Evolutionary conservation across 2,329 filamentous ascomycete genomes (phyloP).

Genomic region (Hymenotorrendiella dingleyae): DNA sequence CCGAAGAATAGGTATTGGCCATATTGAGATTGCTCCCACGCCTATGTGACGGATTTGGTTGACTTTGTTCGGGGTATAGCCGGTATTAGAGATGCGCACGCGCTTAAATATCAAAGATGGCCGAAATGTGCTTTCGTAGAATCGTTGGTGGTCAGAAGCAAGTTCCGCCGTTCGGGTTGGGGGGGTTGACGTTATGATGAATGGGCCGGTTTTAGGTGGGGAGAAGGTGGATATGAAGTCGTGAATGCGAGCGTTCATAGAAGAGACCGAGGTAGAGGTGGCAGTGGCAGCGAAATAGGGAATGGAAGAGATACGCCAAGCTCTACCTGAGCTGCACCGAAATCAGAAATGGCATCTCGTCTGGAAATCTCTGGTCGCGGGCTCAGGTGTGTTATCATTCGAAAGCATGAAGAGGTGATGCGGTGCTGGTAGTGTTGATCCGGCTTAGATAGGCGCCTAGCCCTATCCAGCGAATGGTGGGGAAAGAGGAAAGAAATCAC

Average conservation of each 20-base stretch:
- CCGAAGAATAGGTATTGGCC: conserved; percentile 28
- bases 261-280: background rate
- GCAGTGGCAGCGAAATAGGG: background rate
- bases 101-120: conserved; percentile 18
- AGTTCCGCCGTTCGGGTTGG: background rate
- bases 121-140: background rate
- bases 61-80: conserved; percentile 15
- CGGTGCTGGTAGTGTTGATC: conserved; percentile 1
- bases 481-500: conserved; percentile 8
- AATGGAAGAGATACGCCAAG: conserved; percentile 4
- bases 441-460: background rate
- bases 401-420: conserved; percentile 3
- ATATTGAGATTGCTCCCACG: conserved; percentile 13
- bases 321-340: conserved; percentile 23
- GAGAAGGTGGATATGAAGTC: background rate
- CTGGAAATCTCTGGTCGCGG: conserved; percentile 7
- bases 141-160: background rate
- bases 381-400: conserved; percentile 15
- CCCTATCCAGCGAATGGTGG: conserved; percentile 8
- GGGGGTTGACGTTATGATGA: no score
- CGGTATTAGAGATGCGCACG: conserved; percentile 4
- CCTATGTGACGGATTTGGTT: background rate
- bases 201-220: background rate
- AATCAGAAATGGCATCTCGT: conserved; percentile 18
- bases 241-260: background rate